These are phyloP conservation scores for Aspergillus persii DNA, from an alignment of 2,329 filamentous ascomycete species.

Conservation along the genomic window DNA sequence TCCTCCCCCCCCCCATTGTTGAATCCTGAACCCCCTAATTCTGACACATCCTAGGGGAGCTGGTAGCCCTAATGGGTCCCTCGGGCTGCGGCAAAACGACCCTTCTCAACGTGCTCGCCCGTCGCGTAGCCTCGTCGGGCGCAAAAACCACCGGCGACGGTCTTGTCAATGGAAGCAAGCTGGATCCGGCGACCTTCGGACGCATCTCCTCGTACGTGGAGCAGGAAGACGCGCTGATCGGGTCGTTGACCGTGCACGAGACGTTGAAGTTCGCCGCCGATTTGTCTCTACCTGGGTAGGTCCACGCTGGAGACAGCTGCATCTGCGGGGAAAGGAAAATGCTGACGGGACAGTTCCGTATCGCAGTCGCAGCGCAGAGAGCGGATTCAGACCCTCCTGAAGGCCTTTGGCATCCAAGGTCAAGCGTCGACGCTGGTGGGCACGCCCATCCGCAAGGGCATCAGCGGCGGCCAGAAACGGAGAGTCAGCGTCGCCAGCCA, in stretches of 20 bases:
- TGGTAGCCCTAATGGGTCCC: slow-evolving; percentile 80
- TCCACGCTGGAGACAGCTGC: neutral
- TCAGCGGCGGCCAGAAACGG: slow-evolving; percentile 82
- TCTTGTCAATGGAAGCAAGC: slow-evolving; percentile 61
- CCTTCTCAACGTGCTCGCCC: slow-evolving; percentile 74
- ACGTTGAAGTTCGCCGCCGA: slow-evolving; percentile 76
- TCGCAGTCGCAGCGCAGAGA: slow-evolving; percentile 58
- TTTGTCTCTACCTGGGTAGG: slow-evolving; percentile 58
- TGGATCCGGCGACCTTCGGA: slow-evolving; percentile 58
- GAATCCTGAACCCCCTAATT: neutral
- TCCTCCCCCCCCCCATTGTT: neutral
- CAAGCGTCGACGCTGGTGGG: slow-evolving; percentile 73
- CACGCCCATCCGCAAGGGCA: slow-evolving; percentile 77
- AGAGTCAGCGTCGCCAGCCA: slow-evolving; percentile 76
- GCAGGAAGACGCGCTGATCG: slow-evolving; percentile 82
- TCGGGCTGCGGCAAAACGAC: slow-evolving; percentile 76
- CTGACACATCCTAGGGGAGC: slow-evolving; percentile 54
- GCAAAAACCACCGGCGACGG: slow-evolving; percentile 55
- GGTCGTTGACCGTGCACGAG: slow-evolving; percentile 75
- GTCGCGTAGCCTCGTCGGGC: slow-evolving; percentile 54
- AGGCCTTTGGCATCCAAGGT: slow-evolving; percentile 68
- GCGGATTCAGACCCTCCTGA: slow-evolving; percentile 65
- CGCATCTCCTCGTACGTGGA: slow-evolving; percentile 75
- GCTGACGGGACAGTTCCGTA: slow-evolving; percentile 39
- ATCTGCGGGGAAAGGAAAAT: neutral